Base-by-base conservation (phyloP, 805 yeast species). In the Kazachstania kunashirensis region DNA sequence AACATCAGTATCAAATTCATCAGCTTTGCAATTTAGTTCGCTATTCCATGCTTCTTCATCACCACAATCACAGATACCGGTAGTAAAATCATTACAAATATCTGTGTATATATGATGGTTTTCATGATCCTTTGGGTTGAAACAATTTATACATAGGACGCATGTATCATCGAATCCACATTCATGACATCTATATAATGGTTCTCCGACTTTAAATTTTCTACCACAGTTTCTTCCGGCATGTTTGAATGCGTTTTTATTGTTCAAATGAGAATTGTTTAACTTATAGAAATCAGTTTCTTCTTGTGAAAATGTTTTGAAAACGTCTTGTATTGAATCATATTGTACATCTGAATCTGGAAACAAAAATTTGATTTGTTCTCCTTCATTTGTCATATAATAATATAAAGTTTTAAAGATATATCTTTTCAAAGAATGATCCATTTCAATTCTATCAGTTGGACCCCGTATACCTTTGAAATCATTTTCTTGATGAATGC, bases 81-180 rank as follows among this genome's bases (percentile, higher is more conserved):
- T 70, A 30, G 63, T 65, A 10, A 48, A 47, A 3, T 72, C 77
- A 4, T 52, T 45, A 4, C 81, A 67, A 11, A 63, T 64, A 52
- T 67, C 73, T 37, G 69, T 67, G 20, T 67, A 60, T 7, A 83
- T 82, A 41, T 73, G 73, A 51, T 83, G 94, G 36, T 68, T 77
- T 11, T 58, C 52, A 53, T 83, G 94, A 48, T 80, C 84, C 4
- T 69, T 70, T 37, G 71, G 68, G 53, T 79, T 78, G 61, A 80
- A 83, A 54, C 94, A 83, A 46, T 75, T 62, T 10, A 69, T 72
- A 58, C 94, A 83, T 19, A 83, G 53, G 24, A 84, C 86, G 64
- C 94, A 83, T 0, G 88, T 79, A 7, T 75, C 76, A 57, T 83
- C 94, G 42, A 70, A 72, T 0, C 83, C 84, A 64, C 94, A 83